These are phyloP conservation scores for Isoetes taiwanensis DNA, from an alignment of 75 land plant species.

Conservation along the genomic window DNA sequence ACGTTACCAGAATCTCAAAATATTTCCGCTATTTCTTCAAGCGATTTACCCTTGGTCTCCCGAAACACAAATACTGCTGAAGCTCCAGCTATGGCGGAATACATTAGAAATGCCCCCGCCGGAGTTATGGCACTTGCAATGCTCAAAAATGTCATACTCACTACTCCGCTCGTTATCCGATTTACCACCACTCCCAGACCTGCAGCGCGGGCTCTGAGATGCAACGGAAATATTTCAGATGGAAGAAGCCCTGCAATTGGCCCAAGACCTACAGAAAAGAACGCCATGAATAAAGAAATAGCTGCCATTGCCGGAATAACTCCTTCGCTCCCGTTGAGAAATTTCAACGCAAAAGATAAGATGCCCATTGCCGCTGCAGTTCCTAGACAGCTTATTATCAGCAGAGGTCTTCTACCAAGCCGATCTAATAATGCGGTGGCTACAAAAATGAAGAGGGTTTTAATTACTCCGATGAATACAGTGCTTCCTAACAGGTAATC, in stretches of 20 bases:
- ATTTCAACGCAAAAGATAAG: background rate
- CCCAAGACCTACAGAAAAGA: slow-evolving; percentile 1
- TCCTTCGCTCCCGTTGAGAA: background rate
- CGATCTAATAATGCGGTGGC: background rate
- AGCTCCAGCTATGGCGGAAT: no score
- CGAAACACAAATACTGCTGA: no score
- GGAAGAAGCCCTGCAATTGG: background rate
- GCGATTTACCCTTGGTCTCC: slow-evolving; percentile 73
- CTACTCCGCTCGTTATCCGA: no score
- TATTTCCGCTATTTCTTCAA: slow-evolving; percentile 57
- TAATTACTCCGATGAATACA: background rate
- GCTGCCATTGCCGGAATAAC: background rate
- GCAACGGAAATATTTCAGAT: slow-evolving; percentile 1
- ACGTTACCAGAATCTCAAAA: no score
- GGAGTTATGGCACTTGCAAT: no score
- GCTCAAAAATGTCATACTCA: no score
- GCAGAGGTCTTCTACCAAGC: background rate
- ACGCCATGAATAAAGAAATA: slow-evolving; percentile 1
- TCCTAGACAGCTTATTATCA: background rate
- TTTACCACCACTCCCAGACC: background rate
- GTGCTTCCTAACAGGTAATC: background rate
- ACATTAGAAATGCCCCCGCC: no score
- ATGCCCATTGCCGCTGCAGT: background rate
- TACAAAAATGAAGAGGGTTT: background rate
- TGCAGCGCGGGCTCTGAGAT: background rate